These are phyloP conservation scores for Aspergillus sp. DNA, from an alignment of 2,329 filamentous ascomycete species.

Conservation along the genomic window DNA sequence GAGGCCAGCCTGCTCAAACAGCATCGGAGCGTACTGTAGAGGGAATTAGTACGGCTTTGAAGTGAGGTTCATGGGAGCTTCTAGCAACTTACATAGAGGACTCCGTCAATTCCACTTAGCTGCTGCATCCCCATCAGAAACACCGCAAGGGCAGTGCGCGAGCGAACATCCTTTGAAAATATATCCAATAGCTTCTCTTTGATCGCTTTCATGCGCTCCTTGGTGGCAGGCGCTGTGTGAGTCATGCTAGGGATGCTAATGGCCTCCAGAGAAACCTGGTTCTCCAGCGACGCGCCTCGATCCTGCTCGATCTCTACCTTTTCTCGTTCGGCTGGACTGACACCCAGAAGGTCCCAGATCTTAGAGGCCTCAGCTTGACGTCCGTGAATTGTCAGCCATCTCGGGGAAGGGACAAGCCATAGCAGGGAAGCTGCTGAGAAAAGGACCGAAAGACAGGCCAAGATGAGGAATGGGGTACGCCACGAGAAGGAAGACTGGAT, in stretches of 20 bases:
- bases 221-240: background rate
- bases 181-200: slow-evolving; percentile 28
- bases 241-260: slow-evolving; percentile 5
- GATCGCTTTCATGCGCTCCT: slow-evolving; percentile 6
- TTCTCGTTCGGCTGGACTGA: slow-evolving; percentile 48
- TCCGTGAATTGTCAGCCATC: slow-evolving; percentile 56
- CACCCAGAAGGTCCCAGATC: slow-evolving; percentile 44
- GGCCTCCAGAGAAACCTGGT: slow-evolving; percentile 1
- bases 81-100: slow-evolving; percentile 53
- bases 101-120: slow-evolving; percentile 61
- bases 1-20: slow-evolving; percentile 62
- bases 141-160: slow-evolving; percentile 51
- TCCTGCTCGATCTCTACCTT: slow-evolving; percentile 43
- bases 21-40: slow-evolving; percentile 56
- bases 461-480: slow-evolving; percentile 56
- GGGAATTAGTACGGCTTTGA: background rate
- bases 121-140: slow-evolving; percentile 62
- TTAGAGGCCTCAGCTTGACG: slow-evolving; percentile 46
- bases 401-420: slow-evolving; percentile 55
- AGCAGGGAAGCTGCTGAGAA: slow-evolving; percentile 41
- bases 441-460: slow-evolving; percentile 41
- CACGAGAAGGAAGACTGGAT: slow-evolving; percentile 53
- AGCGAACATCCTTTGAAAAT: slow-evolving; percentile 45
- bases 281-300: slow-evolving; percentile 11
- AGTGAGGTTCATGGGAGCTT: background rate